These are phyloP conservation scores for Verticillium longisporum DNA, from an alignment of 2,329 filamentous ascomycete genomes.

Conservation along the genomic window DNA sequence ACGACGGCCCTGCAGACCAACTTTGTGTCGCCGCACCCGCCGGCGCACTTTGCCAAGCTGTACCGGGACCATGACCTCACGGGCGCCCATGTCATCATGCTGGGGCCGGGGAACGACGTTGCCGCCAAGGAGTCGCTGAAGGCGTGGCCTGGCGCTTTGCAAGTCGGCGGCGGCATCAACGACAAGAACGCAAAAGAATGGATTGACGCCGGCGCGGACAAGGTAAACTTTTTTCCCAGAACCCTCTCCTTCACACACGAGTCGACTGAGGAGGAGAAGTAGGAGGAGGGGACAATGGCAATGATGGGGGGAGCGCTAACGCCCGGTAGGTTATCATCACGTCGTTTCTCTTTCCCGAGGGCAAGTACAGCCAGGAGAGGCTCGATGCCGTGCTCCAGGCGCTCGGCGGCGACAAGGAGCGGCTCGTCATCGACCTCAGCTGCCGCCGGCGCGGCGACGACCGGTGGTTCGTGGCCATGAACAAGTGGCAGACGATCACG, in stretches of 20 bases:
- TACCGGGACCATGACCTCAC: slow-evolving; percentile 69
- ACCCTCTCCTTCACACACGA: background rate
- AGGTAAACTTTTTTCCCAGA: slow-evolving; percentile 45
- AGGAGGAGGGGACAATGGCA: background rate
- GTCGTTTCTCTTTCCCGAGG: slow-evolving; percentile 84
- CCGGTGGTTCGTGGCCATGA: slow-evolving; percentile 95
- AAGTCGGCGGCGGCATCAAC: slow-evolving; percentile 90
- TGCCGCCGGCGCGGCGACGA: slow-evolving; percentile 67
- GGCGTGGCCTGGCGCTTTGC: slow-evolving; percentile 74
- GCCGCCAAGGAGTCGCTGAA: slow-evolving; percentile 71
- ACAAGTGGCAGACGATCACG: slow-evolving; percentile 97
- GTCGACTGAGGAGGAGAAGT: background rate
- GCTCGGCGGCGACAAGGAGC: slow-evolving; percentile 66
- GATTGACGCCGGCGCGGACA: slow-evolving; percentile 83
- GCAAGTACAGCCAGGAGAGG: slow-evolving; percentile 70
- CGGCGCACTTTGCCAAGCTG: slow-evolving; percentile 72
- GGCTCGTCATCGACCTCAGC: slow-evolving; percentile 91
- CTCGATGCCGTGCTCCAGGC: slow-evolving; percentile 67
- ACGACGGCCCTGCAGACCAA: slow-evolving; percentile 75
- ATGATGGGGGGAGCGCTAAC: background rate
- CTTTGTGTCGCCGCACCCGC: slow-evolving; percentile 78
- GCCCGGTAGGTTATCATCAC: slow-evolving; percentile 85
- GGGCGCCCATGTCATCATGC: slow-evolving; percentile 94
- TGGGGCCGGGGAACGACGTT: slow-evolving; percentile 78
- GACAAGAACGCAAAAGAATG: slow-evolving; percentile 78